Base-by-base conservation (phyloP, 306 rosid species). In the Hippophae tibetana region DNA sequence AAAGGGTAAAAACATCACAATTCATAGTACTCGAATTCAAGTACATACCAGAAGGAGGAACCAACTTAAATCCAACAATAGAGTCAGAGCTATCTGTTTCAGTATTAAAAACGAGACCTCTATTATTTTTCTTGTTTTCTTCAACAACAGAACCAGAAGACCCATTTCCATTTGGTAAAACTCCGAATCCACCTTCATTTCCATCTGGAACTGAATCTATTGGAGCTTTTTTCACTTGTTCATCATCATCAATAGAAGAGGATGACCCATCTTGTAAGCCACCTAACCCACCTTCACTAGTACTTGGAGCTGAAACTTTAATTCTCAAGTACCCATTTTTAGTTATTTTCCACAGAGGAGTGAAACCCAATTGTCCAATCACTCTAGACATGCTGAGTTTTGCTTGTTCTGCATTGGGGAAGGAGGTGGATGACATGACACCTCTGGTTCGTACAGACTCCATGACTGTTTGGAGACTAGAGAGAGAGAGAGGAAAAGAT, bases 71-170 rank as follows among this genome's bases (percentile, higher is more conserved):
- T 13, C 83, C 89, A 41, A 84, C 42, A 10, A 81, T 58, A 52
- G 74, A 60, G 55, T 85, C 89, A 58, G 77, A 73, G 12, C 3
- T 76, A 43, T 84, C 95, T 1, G 42, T 65, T 71, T 81, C 83
- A 9, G 64, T 38, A 0, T 81, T 68, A 27, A 87, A 47, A 7
- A 66, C 6, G 7, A 68, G 71, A 71, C 76, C 73, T 0, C 46
- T 60, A 10, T 73, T 51, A 3, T 63, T 64, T 13, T 63, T 66
- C 9, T 31, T 27, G 7, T 26, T 61, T 0, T 80, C 76, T 51
- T 76, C 71, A 5, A 69, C 67, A 5, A 68, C 58, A 14, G 23
- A 18, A 18, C 23, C 23, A 18, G 62, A 71, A 9, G 72, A 52
- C 0, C 66, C 72, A 31, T 31, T 1, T 31, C 4, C 5, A 31